Conservation (phyloP, 2,329 filamentous ascomycete genomes). For the Rhynchosporium agropyri region DNA sequence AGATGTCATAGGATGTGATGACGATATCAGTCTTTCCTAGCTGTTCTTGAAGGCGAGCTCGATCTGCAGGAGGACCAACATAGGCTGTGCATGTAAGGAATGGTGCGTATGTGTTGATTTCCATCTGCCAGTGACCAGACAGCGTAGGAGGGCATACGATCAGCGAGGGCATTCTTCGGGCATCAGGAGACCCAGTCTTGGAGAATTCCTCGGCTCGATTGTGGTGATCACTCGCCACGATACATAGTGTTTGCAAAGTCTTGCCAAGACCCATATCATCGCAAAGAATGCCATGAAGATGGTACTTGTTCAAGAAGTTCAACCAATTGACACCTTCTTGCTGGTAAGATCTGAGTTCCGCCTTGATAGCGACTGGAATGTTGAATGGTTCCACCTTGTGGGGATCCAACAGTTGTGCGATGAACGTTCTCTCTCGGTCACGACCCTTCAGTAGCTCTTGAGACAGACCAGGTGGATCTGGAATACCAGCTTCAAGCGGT, state of each 20-base stretch:
- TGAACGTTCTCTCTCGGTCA: conserved; percentile 94
- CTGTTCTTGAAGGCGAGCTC: conserved; percentile 67
- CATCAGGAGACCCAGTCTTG: conserved; percentile 77
- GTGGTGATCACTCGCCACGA: conserved; percentile 97
- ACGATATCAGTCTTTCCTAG: conserved; percentile 86
- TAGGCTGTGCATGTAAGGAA: conserved; percentile 91
- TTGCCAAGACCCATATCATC: conserved; percentile 99
- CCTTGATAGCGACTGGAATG: conserved; percentile 96
- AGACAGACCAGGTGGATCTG: conserved; percentile 91
- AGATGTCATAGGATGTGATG: conserved; percentile 97
- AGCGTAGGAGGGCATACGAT: conserved; percentile 96
- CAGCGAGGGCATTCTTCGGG: conserved; percentile 79
- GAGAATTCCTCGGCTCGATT: conserved; percentile 87
- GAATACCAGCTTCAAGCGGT: conserved; percentile 94
- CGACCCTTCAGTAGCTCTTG: conserved; percentile 85
- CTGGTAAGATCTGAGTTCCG: conserved; percentile 93
- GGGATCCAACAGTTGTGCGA: conserved; percentile 91
- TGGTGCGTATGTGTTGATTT: conserved; percentile 92
- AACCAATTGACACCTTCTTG: conserved; percentile 99
- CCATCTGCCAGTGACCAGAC: conserved; percentile 98
- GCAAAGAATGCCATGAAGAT: conserved; percentile 96
- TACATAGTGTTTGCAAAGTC: conserved; percentile 95
- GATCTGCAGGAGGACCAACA: conserved; percentile 83
- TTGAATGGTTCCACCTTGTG: conserved; percentile 95
- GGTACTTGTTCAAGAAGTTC: conserved; percentile 96